A percentile compares a stretch with the other conserved stretches of the same genome.
These are phyloP conservation scores for Neopestalotiopsis rosae DNA, from an alignment of 2,329 filamentous ascomycete species.

Conservation along the genomic window DNA sequence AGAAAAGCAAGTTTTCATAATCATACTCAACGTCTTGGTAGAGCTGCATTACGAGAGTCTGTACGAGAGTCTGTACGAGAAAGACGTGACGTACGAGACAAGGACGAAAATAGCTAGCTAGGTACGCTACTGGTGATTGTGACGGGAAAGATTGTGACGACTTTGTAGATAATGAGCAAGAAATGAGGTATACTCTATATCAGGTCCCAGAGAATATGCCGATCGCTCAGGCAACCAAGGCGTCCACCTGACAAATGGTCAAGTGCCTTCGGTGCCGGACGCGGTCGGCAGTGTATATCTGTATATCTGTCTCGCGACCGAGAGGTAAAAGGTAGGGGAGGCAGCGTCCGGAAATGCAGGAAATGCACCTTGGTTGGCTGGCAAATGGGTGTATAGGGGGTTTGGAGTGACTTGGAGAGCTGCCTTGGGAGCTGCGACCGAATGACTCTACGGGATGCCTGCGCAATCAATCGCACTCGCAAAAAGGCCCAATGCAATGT, in stretches of 20 bases:
- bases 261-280: conserved; percentile 2
- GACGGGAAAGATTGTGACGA: neutral
- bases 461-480: neutral
- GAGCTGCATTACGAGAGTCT: neutral
- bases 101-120: neutral
- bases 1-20: neutral
- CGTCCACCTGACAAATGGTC: neutral
- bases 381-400: neutral
- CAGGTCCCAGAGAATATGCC: neutral
- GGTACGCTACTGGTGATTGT: neutral
- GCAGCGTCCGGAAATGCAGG: neutral
- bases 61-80: neutral
- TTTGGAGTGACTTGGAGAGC: neutral
- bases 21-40: neutral
- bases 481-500: neutral
- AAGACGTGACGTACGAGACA: neutral
- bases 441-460: neutral
- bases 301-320: neutral
- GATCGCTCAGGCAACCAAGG: conserved; percentile 7
- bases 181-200: neutral
- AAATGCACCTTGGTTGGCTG: neutral
- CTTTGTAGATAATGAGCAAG: neutral
- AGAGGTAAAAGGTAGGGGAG: neutral
- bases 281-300: neutral
- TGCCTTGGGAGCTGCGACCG: neutral